These are phyloP conservation scores for Pichia sp. DNA, from an alignment of 1,139 yeast species.

Conservation along the genomic window DNA sequence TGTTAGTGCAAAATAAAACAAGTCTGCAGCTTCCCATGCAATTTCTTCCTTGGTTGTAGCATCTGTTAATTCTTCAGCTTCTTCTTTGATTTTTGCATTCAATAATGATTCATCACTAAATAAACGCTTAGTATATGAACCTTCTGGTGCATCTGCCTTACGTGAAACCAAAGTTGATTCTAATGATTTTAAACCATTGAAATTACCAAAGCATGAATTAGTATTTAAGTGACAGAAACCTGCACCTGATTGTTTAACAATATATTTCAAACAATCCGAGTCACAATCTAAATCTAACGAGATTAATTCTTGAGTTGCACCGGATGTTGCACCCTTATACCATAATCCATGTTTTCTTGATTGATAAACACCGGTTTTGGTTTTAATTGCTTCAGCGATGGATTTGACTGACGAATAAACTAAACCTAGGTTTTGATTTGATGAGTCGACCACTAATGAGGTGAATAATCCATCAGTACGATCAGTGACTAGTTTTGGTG, in stretches of 20 bases:
- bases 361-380: constrained; percentile 86
- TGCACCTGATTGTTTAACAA: constrained; percentile 72
- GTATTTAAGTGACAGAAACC: constrained; percentile 91
- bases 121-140: constrained; percentile 85
- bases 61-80: constrained; percentile 90
- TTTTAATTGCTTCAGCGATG: constrained; percentile 71
- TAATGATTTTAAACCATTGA: constrained; percentile 56
- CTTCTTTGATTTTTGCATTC: constrained; percentile 86
- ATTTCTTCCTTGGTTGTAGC: constrained; percentile 66
- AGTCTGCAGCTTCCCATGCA: constrained; percentile 97
- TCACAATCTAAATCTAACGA: constrained; percentile 80
- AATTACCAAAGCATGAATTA: constrained; percentile 73
- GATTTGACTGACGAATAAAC: constrained; percentile 87
- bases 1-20: constrained; percentile 83
- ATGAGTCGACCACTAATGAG: constrained; percentile 70
- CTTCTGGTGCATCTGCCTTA: constrained; percentile 65
- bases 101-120: constrained; percentile 71
- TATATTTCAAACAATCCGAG: constrained; percentile 79
- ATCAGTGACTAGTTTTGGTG: constrained; percentile 64
- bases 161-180: constrained; percentile 58
- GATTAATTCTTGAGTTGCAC: constrained; percentile 78
- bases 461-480: constrained; percentile 81
- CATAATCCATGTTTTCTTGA: constrained; percentile 86
- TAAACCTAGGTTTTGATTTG: constrained; percentile 69
- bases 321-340: constrained; percentile 94